Evolutionary conservation across 192 early-diverging fungal species (phyloP), one percentile per base, ranked within the genome.

Genomic region (Ramicandelaber brevisporus): DNA sequence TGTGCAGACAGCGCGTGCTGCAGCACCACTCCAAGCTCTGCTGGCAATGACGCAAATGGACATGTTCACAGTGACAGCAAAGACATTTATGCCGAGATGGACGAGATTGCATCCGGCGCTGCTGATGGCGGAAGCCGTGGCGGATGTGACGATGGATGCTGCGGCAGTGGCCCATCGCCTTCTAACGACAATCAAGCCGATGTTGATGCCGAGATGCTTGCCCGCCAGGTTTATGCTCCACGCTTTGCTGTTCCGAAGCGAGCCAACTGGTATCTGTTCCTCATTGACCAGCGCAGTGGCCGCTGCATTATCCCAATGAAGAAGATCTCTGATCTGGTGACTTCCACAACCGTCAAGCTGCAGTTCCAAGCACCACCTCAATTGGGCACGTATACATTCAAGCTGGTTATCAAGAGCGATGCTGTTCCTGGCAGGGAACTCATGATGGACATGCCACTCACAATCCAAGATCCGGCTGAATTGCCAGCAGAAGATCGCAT

Each of bases 351-450:
- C 4, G 53, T 84, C 28, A 62, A 65, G 20, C 47, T 95, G 22
- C 82, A 85, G 49, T 98, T 98, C 66, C 85, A 85, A 53, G 76
- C 85, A 3, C 92, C 92, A 17, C 73, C 73, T 24, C 57, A 81
- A 33, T 59, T 73, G 13, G 85, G 85, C 26, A 55, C 58, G 16
- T 86, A 74, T 63, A 66, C 59, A 22, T 83, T 88, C 49, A 61
- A 70, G 29, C 46, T 87, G 32, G 60, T 63, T 37, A 53, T 98
- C 44, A 88, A 86, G 58, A 78, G 70, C 1, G 92, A 98, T 52
- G 70, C 80, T 14, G 73, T 71, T 38, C 35, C 77, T 38, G 86
- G 86, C 16, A 58, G 71, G 36, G 92, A 98, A 54, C 51, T 78
- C 18, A 37, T 56, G 26, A 55, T 75, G 39, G 71, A 86, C 21